A percentile compares a stretch with the other conserved stretches of the same genome.
These are phyloP conservation scores for Arthrobotrys sphaeroides DNA, from an alignment of 2,329 filamentous ascomycete species.

Conservation along the genomic window DNA sequence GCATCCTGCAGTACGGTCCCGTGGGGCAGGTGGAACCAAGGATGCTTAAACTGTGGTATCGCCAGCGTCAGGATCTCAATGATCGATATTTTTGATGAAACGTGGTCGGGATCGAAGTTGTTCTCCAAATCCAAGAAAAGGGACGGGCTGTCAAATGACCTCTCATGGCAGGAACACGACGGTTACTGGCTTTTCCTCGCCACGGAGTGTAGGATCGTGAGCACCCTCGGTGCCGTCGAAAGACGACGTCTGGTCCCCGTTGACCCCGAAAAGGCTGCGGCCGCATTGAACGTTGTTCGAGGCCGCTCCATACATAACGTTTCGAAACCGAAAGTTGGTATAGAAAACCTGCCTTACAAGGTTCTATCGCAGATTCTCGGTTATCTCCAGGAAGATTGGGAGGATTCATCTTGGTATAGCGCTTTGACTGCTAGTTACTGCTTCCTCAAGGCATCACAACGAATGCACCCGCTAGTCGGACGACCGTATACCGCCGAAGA, in stretches of 20 bases:
- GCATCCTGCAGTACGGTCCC: neutral
- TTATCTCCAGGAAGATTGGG: conserved; percentile 13
- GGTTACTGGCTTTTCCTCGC: conserved; percentile 19
- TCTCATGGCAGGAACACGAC: neutral
- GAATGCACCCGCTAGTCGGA: conserved; percentile 9
- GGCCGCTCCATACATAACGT: conserved; percentile 10
- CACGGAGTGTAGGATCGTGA: conserved; percentile 16
- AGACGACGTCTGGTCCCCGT: neutral
- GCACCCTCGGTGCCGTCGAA: conserved; percentile 2
- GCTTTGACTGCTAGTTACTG: conserved; percentile 24
- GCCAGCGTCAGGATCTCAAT: conserved; percentile 7
- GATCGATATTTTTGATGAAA: conserved; percentile 23
- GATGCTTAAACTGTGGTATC: conserved; percentile 27
- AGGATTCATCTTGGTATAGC: conserved; percentile 27
- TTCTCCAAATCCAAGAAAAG: conserved; percentile 2
- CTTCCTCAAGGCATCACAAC: conserved; percentile 21
- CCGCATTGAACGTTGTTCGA: neutral
- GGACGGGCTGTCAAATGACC: neutral
- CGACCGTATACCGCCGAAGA: conserved; percentile 14
- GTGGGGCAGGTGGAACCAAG: neutral
- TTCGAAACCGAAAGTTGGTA: conserved; percentile 2
- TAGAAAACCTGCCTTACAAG: conserved; percentile 28
- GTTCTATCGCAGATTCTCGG: conserved; percentile 20
- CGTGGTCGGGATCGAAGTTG: conserved; percentile 3
- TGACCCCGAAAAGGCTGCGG: neutral